These are phyloP conservation scores for Sorghum bicolor DNA, from an alignment of 176 grass and related monocot genomes.

Conservation along the genomic window Sorghum_bicolor_NCBIv3 NC_012873.2:5093001-5093500, in stretches of 20 bases:
- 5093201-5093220: neutral
- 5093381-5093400: neutral
- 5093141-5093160: no score
- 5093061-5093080: no score
- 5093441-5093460: neutral
- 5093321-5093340: neutral
- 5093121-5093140: no score
- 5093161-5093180: neutral
- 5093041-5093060: no score
- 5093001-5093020: neutral
- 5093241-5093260: constrained; percentile 7
- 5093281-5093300: neutral
- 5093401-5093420: neutral
- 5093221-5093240: neutral
- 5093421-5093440: neutral
- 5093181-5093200: constrained; percentile 17
- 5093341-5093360: constrained; percentile 11
- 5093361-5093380: neutral
- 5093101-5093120: no score
- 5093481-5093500: constrained; percentile 7
- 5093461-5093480: constrained; percentile 3
- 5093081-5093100: no score
- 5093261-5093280: neutral
- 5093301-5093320: neutral
- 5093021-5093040: no score